Evolutionary conservation across 305 asterid species (phyloP), one percentile per base, ranked within the genome.

Genomic region (Fraxinus greggii): DNA sequence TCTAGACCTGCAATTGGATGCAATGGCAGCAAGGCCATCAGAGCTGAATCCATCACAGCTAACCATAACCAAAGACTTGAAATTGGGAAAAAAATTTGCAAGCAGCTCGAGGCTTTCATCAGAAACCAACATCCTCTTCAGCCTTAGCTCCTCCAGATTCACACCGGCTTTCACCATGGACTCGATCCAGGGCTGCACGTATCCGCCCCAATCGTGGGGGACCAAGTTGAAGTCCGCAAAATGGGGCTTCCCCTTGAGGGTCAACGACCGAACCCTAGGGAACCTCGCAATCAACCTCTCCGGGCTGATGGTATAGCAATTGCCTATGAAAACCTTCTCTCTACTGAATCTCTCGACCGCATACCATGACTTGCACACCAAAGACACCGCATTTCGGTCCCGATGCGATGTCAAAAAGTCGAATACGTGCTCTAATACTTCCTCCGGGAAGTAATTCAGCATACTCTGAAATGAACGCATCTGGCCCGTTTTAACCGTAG

Each of bases 1-100:
- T 69, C 19, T 69, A 69, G 19, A 93, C 98, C 96, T 90, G 98
- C 97, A 94, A 79, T 91, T 92, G 76, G 97, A 89, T 72, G 98
- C 97, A 85, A 94, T 90, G 82, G 97, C 94, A 79, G 97, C 94
- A 78, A 93, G 97, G 24, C 98, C 98, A 82, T 88, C 95, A n/a
- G 95, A 92, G 31, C 92, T 82, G 89, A 94, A 94, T 26, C 98
- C 97, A 70, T 93, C 93, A 84, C 98, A 94, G 87, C 91, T 90
- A 59, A 90, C 86, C 85, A 92, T 83, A 74, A 88, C 91, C 90
- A 92, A 87, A 72, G 97, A 90, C 86, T 92, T 94, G 84, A 94
- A 94, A 87, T 88, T 89, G 36, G 95, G 95, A 36, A 94, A 93
- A 8, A 93, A 89, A 42, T 84, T 88, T 0, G 98, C 90, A 31